Base-by-base conservation (phyloP, 2,329 filamentous ascomycete species). In the Dryadomyces quercus-mongolicae region DNA sequence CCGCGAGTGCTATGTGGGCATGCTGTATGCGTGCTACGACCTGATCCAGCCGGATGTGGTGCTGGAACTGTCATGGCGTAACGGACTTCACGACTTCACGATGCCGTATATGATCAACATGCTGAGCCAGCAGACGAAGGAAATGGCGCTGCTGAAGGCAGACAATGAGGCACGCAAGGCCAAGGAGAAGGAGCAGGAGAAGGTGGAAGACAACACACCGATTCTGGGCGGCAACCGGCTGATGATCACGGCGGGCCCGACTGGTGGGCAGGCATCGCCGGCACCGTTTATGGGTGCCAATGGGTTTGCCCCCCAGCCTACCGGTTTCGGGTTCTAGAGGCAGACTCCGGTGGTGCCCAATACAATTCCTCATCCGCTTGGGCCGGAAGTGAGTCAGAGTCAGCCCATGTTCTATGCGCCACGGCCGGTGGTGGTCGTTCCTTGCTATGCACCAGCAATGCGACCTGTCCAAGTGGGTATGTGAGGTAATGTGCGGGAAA, bases 61-160 rank as follows among this genome's bases (percentile, higher is more conserved):
- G 56, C 81, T 98, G 70, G 93, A 98, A 74, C 81, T 98, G 55
- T 97, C 93, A 56, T 98, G 93, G 93, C 92, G 93, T 63, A 79
- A 95, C 67, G 89, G 90, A 57, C 85, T 98, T 43, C 83, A 85
- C 64, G 93, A 98, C 74, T 98, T 95, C 73, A 95, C 91, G 49
- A 98, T 98, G 94, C 93, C 93, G 18, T 98, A 95, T 77, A 94
- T 98, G 89, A 97, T 98, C 80, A 98, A 97, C 75, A 86, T 94
- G 75, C 77, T 98, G 59, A 82, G 85, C 62, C 90, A 95, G 70
- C 91, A 97, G 72, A 90, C 88, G 43, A 83, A 86, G 61, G 85
- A 94, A 55, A 85, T 98, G 61, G 82, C 90, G 56, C 69, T 77
- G 56, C 80, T 98, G 58, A 95, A 94, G 78, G 88, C 88, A 58